A percentile compares a stretch with the other conserved stretches of the same genome.
Evolutionary conservation across 441 rosid genomes (phyloP).

Genomic region (Erysimum pusillum): DNA sequence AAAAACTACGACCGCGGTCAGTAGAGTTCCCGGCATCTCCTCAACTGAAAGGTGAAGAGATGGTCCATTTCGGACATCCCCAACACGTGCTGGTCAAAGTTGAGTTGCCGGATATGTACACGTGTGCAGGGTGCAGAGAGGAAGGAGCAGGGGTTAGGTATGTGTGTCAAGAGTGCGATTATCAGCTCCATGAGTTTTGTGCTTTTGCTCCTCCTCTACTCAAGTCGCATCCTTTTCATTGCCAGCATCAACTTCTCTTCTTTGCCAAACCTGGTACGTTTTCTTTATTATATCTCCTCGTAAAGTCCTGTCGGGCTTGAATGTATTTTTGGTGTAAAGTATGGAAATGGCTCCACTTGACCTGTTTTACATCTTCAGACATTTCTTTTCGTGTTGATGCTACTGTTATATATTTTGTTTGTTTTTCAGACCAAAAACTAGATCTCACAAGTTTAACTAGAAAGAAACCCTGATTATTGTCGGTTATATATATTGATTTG

Average conservation of each 20-base stretch:
- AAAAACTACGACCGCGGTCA: constrained; percentile 15
- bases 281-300: not conserved
- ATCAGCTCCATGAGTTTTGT: constrained; percentile 86
- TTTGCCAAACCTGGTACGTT: constrained; percentile 70
- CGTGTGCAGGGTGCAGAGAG: constrained; percentile 83
- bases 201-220: constrained; percentile 73
- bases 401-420: constrained; percentile 19
- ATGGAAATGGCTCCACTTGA: not conserved
- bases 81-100: constrained; percentile 60
- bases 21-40: constrained; percentile 69
- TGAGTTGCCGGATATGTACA: constrained; percentile 64
- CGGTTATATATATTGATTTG: constrained; percentile 19
- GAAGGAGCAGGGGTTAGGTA: constrained; percentile 81
- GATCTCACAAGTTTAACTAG: not conserved
- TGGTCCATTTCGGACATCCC: constrained; percentile 67
- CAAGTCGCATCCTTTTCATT: constrained; percentile 76
- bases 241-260: constrained; percentile 74
- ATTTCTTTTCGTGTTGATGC: not conserved
- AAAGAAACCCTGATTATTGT: constrained; percentile 1
- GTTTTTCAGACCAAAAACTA: constrained; percentile 17
- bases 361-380: not conserved
- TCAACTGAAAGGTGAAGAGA: constrained; percentile 57
- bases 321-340: constrained; percentile 1
- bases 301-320: not conserved
- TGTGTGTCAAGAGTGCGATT: constrained; percentile 70